A percentile compares a stretch with the other conserved stretches of the same genome.
These are phyloP conservation scores for Bonnemaisonia californica DNA, from an alignment of 31 red algal species.

Conservation along the genomic window DNA sequence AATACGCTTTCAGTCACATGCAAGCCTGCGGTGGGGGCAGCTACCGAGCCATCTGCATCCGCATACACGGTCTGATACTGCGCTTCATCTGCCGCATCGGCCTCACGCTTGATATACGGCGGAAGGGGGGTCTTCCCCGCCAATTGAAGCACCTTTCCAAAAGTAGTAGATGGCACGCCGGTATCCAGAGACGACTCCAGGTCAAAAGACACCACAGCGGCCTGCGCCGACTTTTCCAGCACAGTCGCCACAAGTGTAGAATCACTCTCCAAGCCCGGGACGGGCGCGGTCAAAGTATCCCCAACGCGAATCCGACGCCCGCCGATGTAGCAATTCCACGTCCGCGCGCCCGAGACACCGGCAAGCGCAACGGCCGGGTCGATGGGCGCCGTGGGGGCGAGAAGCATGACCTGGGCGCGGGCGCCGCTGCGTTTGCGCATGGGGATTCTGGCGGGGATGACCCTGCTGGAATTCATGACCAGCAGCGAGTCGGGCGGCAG, in stretches of 20 bases:
- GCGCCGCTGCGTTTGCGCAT: constrained; percentile 71
- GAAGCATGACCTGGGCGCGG: constrained; percentile 74
- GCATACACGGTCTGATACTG: constrained; percentile 98
- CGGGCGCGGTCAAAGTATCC: constrained; percentile 23
- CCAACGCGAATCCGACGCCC: constrained; percentile 69
- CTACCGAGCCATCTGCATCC: constrained; percentile 71
- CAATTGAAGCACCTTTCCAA: constrained; percentile 55
- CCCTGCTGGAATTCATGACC: constrained; percentile 77
- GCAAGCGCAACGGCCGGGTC: constrained; percentile 62
- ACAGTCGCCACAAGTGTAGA: not conserved
- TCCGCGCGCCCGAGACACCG: constrained; percentile 5
- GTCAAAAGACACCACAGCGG: constrained; percentile 11
- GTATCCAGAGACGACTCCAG: not conserved
- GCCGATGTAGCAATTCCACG: constrained; percentile 71
- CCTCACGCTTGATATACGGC: constrained; percentile 80
- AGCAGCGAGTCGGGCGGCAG: constrained; percentile 65
- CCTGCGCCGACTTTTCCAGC: constrained; percentile 15
- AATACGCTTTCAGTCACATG: constrained; percentile 82
- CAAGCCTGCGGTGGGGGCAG: constrained; percentile 94
- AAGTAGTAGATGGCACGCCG: not conserved
- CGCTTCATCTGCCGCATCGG: constrained; percentile 39
- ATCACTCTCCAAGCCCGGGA: not conserved
- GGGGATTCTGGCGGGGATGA: constrained; percentile 79
- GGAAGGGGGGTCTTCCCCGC: constrained; percentile 81
- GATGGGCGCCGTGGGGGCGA: constrained; percentile 38